Evolutionary conservation across 768 basidiomycete species (phyloP).

Genomic region (Mycena rosella): DNA sequence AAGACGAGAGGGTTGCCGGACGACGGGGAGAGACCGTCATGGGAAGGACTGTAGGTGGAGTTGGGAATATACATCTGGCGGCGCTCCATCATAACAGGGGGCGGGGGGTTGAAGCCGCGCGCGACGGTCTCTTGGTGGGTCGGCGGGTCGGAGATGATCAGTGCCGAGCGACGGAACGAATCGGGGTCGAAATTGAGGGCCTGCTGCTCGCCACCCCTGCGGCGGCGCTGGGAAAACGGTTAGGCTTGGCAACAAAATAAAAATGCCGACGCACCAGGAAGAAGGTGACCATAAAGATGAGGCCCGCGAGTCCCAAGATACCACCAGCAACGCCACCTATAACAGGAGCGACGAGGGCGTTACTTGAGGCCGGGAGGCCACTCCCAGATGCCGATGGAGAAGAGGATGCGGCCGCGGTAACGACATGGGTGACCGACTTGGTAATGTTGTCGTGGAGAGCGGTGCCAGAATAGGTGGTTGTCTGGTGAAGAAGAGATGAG

Average conservation of each 20-base stretch:
- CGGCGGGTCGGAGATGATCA: conserved; percentile 68
- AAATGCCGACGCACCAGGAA: conserved; percentile 54
- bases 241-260: conserved; percentile 7
- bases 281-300: conserved; percentile 59
- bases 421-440: conserved; percentile 25
- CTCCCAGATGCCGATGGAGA: background rate
- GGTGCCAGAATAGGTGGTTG: conserved; percentile 28
- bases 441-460: conserved; percentile 26
- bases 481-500: conserved; percentile 3
- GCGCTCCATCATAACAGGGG: conserved; percentile 73
- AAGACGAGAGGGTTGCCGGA: conserved; percentile 55
- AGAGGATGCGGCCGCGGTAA: background rate
- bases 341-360: conserved; percentile 39
- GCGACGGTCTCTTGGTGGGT: conserved; percentile 55
- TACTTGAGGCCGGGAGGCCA: conserved; percentile 10
- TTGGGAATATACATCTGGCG: conserved; percentile 54
- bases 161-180: conserved; percentile 75
- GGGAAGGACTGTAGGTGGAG: conserved; percentile 42
- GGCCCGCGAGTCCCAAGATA: conserved; percentile 55
- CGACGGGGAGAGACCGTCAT: conserved; percentile 35
- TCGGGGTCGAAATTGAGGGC: conserved; percentile 64
- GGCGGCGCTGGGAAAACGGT: conserved; percentile 55
- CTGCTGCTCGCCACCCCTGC: conserved; percentile 49
- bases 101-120: conserved; percentile 61
- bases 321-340: conserved; percentile 62